A percentile compares a stretch with the other conserved stretches of the same genome.
Conservation (phyloP, 1,139 yeast genomes). For the Torulaspora globosa region DNA sequence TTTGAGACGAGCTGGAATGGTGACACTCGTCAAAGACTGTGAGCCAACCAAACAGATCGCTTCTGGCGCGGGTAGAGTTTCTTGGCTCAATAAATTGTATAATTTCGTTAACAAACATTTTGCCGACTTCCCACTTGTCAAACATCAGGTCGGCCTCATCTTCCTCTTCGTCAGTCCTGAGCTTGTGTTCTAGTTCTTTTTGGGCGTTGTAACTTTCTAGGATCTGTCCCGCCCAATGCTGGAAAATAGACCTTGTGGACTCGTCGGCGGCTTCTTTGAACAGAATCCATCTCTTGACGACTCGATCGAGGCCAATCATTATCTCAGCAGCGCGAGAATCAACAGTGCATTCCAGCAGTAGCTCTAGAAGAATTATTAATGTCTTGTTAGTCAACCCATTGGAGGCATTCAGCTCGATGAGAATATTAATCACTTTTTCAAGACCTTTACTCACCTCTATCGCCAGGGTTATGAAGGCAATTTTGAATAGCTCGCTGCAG, state of each 20-base stretch:
- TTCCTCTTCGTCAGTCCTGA: slow-evolving; percentile 3
- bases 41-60: slow-evolving; percentile 12
- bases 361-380: slow-evolving; percentile 7
- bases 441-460: slow-evolving; percentile 19
- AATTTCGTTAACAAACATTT: slow-evolving; percentile 9
- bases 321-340: slow-evolving; percentile 19
- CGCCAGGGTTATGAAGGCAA: slow-evolving; percentile 18
- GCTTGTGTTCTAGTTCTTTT: slow-evolving; percentile 2
- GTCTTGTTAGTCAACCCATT: slow-evolving; percentile 4
- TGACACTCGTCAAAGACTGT: slow-evolving; percentile 13
- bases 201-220: slow-evolving; percentile 9
- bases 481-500: slow-evolving; percentile 12
- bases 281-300: slow-evolving; percentile 12
- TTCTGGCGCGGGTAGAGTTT: background rate
- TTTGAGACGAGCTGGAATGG: background rate
- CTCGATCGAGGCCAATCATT: slow-evolving; percentile 15
- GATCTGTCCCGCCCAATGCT: slow-evolving; percentile 11
- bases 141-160: slow-evolving; percentile 18
- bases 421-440: slow-evolving; percentile 8
- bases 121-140: slow-evolving; percentile 18
- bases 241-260: slow-evolving; percentile 2
- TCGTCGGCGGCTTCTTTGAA: slow-evolving; percentile 8
- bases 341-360: slow-evolving; percentile 14
- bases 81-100: slow-evolving; percentile 10
- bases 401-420: slow-evolving; percentile 7